phyloP scores from a whole-genome alignment of 2,329 filamentous ascomycete species.

The Stylonectria norvegica region DNA sequence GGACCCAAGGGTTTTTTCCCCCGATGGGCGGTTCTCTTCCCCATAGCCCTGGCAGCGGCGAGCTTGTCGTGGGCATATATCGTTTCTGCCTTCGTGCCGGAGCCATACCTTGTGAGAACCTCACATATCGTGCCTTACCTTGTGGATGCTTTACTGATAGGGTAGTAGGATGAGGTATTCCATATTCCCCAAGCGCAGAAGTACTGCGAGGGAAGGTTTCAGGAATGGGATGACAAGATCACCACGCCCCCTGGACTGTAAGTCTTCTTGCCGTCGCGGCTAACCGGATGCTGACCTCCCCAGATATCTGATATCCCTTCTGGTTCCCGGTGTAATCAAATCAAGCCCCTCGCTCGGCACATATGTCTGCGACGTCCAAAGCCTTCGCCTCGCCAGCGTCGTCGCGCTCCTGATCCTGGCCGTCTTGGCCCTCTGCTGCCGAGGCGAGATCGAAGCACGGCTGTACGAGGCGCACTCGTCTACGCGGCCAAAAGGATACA shows the following conservation, averaged over 20 bases:
- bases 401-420: constrained; percentile 39
- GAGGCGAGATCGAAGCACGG: constrained; percentile 48
- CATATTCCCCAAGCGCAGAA: constrained; percentile 88
- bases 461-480: constrained; percentile 27
- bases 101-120: constrained; percentile 51
- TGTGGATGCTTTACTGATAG: constrained; percentile 12
- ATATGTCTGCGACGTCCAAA: constrained; percentile 27
- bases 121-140: too few relatives aligned
- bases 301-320: constrained; percentile 46
- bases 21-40: constrained; percentile 7
- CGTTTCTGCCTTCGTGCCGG: constrained; percentile 39
- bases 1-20: not conserved
- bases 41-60: constrained; percentile 13
- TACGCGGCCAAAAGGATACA: constrained; percentile 24
- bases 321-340: constrained; percentile 23
- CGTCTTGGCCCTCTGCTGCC: constrained; percentile 48
- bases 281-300: constrained; percentile 5
- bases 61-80: constrained; percentile 21
- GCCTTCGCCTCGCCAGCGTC: constrained; percentile 49
- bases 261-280: constrained; percentile 19
- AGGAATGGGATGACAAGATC: constrained; percentile 91
- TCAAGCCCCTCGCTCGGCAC: constrained; percentile 7
- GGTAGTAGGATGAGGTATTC: constrained; percentile 71
- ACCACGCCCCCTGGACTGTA: constrained; percentile 90
- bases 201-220: constrained; percentile 73